These are phyloP conservation scores for Ustilago trichophora DNA, from an alignment of 1,284 basidiomycete genomes.

Conservation along the genomic window DNA sequence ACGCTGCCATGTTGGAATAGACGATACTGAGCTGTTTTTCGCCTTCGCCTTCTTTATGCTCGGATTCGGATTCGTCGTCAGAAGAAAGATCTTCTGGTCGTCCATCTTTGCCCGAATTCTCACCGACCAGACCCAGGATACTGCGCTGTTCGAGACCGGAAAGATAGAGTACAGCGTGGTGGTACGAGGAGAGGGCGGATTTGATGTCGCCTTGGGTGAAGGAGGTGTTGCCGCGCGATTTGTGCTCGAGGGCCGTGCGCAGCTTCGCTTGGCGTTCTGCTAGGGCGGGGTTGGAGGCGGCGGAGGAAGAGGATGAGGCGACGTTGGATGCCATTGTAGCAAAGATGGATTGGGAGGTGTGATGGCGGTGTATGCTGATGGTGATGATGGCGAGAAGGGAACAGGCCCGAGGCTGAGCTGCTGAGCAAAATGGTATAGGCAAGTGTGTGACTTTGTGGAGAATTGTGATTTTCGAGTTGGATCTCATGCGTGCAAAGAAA, in stretches of 20 bases:
- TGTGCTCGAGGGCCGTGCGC: conserved; percentile 13
- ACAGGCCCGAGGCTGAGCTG: no score
- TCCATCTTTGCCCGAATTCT: conserved; percentile 10
- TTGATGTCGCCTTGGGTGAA: conserved; percentile 14
- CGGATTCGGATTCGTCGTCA: conserved; percentile 1
- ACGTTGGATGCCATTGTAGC: no score
- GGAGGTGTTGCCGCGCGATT: conserved; percentile 12
- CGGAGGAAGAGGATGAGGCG: no score
- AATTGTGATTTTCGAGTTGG: no score
- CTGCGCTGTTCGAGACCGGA: conserved; percentile 10
- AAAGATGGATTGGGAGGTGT: no score
- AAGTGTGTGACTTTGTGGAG: no score
- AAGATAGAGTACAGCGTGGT: conserved; percentile 23
- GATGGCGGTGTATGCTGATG: no score
- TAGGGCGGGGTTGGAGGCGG: no score
- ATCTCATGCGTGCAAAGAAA: no score
- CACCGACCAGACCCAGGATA: conserved; percentile 23
- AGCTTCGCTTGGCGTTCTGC: no score
- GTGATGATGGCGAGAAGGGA: no score
- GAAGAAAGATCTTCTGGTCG: conserved; percentile 17
- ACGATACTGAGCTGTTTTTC: conserved; percentile 19
- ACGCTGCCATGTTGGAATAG: conserved; percentile 32
- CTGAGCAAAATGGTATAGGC: no score
- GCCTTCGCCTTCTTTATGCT: not conserved
- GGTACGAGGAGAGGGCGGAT: conserved; percentile 20